Base-by-base conservation (phyloP, 352 stramenopile species). In the Elongisporangium senticosum region DNA sequence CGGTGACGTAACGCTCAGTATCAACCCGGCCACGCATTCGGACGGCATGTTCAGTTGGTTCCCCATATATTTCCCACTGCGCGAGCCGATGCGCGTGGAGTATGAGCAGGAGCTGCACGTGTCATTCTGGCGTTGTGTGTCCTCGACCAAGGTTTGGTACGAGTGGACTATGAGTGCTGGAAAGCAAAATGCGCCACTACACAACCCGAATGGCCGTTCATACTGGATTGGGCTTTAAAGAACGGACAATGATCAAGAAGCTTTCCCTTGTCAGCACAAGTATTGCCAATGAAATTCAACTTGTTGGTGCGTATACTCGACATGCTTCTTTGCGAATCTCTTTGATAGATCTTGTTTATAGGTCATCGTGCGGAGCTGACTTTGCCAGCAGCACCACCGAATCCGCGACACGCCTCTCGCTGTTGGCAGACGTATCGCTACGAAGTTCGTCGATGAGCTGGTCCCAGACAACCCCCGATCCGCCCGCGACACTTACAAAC, bases 11-110 rank as follows among this genome's bases (percentile, higher is more conserved):
- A 86, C 80, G 43, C 89, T 98, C 54, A 98, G 89, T 58, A 99
- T 99, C 74, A 88, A 96, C 49, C 97, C 97, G 4, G 61, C 75
- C 37, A 97, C 88, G 21, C 97, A 98, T 73, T 99, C 96, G 10
- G 79, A 93, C 56, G 94, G 96, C 43, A 99, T 99, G 97, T 99
- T 99, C 72, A 98, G 89, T 56, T 99, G 97, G 97, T 99, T 99
- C 75, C 97, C 97, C 21, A 87, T 99, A 53, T 99, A 97, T 71
- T 98, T 99, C 67, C 97, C 97, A 13, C 72, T 99, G 22, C 83
- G 83, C 6, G 71, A 93, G 22, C 97, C 97, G 0, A 56, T 98
- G 28, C 67, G 71, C 47, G 85, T 99, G 52, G 75, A 79, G 43
- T 68, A 84, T 33, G 81, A 82, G 17, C 84, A 96, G 39, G 78